phyloP scores from a whole-genome alignment of 2,329 filamentous ascomycete species.

The Aspergillus ruber region DNA sequence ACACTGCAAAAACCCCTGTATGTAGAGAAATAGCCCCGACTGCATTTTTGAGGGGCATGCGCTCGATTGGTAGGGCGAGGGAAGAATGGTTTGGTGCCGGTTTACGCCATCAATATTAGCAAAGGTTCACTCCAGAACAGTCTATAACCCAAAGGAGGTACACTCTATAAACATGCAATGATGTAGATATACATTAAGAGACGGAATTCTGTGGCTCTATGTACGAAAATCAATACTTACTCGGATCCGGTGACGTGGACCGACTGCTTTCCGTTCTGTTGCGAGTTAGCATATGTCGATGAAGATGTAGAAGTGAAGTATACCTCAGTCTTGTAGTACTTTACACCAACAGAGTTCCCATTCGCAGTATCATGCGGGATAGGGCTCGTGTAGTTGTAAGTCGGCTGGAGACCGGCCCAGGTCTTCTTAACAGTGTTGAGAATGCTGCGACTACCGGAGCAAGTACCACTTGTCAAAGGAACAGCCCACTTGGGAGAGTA shows the following conservation, averaged over 20 bases:
- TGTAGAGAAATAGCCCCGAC: too few species aligned
- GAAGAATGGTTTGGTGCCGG: too few species aligned
- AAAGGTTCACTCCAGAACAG: too few species aligned
- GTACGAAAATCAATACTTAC: background rate
- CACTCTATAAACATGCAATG: too few species aligned
- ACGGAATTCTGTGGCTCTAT: too few species aligned
- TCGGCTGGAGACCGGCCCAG: conserved; percentile 18
- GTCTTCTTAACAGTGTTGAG: conserved; percentile 26
- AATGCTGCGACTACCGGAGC: conserved; percentile 31
- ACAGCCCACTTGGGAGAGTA: conserved; percentile 24
- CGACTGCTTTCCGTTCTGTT: background rate
- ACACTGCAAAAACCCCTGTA: too few species aligned
- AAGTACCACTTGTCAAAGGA: conserved; percentile 25
- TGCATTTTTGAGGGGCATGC: too few species aligned
- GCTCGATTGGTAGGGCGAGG: too few species aligned
- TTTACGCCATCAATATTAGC: too few species aligned
- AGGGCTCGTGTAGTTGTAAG: conserved; percentile 30
- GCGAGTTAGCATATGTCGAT: background rate
- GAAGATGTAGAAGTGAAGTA: background rate
- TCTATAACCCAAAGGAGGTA: too few species aligned
- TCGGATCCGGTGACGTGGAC: background rate
- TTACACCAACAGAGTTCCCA: conserved; percentile 14
- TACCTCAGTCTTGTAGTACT: conserved; percentile 11
- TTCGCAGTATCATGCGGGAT: conserved; percentile 19
- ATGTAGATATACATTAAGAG: too few species aligned